Evolutionary conservation across 2,329 filamentous ascomycete genomes (phyloP), one percentile per base, ranked within the genome.

Genomic region (Pyricularia sp.): DNA sequence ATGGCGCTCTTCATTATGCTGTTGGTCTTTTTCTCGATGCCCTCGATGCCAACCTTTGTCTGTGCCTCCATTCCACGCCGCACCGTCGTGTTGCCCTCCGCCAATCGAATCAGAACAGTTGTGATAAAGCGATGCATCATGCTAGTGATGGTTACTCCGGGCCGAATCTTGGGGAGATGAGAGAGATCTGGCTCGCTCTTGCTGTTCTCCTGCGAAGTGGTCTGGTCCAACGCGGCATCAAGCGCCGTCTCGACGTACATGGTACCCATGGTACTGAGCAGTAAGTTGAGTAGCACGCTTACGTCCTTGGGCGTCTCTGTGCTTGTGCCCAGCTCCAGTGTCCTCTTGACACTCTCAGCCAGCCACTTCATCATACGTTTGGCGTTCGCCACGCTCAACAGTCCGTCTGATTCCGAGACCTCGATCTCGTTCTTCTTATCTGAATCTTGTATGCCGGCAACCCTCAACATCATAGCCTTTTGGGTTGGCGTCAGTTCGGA

Each of bases 291-390:
- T 28, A 98, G 85, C 70, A 92, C 89, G 64, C 90, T 91, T 69
- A 98, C 92, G 78, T 99, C 95, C 78, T 97, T 98, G 20, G 95
- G 93, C 4, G 93, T 97, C 73, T 99, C 95, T 69, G 86, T 90
- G 67, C 90, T 89, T 28, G 92, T 90, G 28, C 92, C 93, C n/a
- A 99, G 84, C 78, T 99, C 95, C 11, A 99, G 84, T 0, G 93
- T 93, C 71, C 95, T 86, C 58, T 95, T 92, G 28, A 99, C 94
- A 71, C 92, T 93, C 81, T 99, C 95, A 2, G 95, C 95, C 59
- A 99, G 83, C 95, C 95, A 99, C 77, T 92, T 96, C 70, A 99
- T 86, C 94, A 99, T 99, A 69, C 95, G 88, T 80, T 98, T 98
- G n/a, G 94, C 92, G 77, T 92, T 93, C n/a, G 88, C 84, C 4